These are phyloP conservation scores for Syzygium aqueum DNA, from an alignment of 345 rosid species.

Conservation along the genomic window DNA sequence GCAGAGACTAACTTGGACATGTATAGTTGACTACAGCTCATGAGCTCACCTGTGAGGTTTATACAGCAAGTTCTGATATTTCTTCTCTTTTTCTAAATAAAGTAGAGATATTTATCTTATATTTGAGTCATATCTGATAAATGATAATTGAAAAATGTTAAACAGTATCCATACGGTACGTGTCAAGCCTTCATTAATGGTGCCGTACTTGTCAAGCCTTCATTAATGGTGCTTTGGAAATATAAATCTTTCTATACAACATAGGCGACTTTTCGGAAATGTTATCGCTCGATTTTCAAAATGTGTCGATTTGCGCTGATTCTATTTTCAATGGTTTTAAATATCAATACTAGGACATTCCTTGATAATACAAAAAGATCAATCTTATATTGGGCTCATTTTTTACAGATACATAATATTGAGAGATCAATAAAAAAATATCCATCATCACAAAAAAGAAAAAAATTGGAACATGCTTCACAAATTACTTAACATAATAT, in stretches of 20 bases:
- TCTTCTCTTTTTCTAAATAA: not conserved
- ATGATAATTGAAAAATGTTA: not conserved
- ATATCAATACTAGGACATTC: not conserved
- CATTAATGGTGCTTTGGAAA: not conserved
- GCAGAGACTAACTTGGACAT: not conserved
- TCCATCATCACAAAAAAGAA: not conserved
- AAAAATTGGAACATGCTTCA: not conserved
- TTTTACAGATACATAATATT: not conserved
- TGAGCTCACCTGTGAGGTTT: not conserved
- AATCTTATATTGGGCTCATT: not conserved
- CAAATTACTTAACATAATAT: not conserved
- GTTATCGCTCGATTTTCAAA: not conserved
- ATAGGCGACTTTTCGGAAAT: not conserved
- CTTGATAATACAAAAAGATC: not conserved
- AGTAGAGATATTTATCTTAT: not conserved
- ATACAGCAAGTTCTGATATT: too few species aligned
- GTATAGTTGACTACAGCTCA: not conserved
- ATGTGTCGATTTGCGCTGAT: rapidly evolving
- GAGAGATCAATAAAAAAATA: not conserved
- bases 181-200: not conserved
- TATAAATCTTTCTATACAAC: not conserved
- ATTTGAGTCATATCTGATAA: not conserved
- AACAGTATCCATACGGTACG: not conserved
- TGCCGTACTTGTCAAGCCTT: not conserved
- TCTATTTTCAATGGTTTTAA: not conserved